These are phyloP conservation scores for Plectosphaerella plurivora DNA, from an alignment of 2,329 filamentous ascomycete species.

Conservation along the genomic window DNA sequence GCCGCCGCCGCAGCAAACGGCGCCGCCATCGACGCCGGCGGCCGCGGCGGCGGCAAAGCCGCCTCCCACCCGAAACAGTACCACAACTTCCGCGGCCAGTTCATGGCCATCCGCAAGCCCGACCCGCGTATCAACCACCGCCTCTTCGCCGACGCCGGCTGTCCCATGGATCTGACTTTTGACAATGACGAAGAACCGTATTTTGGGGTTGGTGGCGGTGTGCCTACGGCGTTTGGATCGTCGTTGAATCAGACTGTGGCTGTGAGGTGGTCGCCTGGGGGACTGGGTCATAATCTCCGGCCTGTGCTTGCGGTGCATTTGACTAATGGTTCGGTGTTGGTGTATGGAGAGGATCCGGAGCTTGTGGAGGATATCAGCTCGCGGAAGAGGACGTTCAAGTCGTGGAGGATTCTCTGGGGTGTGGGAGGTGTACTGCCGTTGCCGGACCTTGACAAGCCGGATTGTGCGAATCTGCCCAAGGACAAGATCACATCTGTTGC, in stretches of 20 bases:
- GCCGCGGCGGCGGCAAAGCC: slow-evolving; percentile 12
- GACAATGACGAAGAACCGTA: slow-evolving; percentile 20
- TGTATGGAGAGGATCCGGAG: slow-evolving; percentile 43
- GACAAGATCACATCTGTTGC: slow-evolving; percentile 42
- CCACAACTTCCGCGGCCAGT: slow-evolving; percentile 24
- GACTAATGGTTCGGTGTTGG: slow-evolving; percentile 42
- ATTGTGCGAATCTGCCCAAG: slow-evolving; percentile 14
- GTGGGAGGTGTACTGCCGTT: slow-evolving; percentile 47
- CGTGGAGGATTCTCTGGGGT: slow-evolving; percentile 53
- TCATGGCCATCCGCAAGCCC: slow-evolving; percentile 28
- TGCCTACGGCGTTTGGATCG: slow-evolving; percentile 42
- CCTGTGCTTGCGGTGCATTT: slow-evolving; percentile 47
- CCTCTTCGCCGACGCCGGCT: slow-evolving; percentile 33
- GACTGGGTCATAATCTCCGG: slow-evolving; percentile 49
- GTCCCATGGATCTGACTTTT: slow-evolving; percentile 10
- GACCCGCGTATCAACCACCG: slow-evolving; percentile 39
- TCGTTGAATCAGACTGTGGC: slow-evolving; percentile 51
- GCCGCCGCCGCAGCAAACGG: slow-evolving; percentile 11
- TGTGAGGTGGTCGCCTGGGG: slow-evolving; percentile 54
- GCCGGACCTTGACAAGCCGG: slow-evolving; percentile 31
- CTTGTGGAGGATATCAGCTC: slow-evolving; percentile 19
- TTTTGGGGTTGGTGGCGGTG: slow-evolving; percentile 38
- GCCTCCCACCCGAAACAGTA: slow-evolving; percentile 21
- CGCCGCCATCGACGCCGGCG: slow-evolving; percentile 19
- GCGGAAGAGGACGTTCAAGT: slow-evolving; percentile 35